Percentiles rank a stretch among this genome's conserved stretches.
These are phyloP conservation scores for Rhizomucor pusillus DNA, from an alignment of 371 early-diverging fungal species.

Conservation along the genomic window DNA sequence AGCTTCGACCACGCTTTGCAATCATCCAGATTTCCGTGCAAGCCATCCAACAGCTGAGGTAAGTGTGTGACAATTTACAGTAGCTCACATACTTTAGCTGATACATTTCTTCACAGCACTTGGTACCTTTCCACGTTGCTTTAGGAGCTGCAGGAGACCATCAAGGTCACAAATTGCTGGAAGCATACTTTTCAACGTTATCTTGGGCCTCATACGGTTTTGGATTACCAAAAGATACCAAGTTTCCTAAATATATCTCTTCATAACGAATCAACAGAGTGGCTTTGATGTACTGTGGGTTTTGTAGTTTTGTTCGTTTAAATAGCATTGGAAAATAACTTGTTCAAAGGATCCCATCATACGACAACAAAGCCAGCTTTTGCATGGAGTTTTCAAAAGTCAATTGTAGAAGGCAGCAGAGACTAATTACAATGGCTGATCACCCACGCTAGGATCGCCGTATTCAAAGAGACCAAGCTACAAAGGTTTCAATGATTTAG, in stretches of 20 bases:
- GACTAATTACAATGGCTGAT: conserved; percentile 5
- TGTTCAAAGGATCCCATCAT: too few species aligned
- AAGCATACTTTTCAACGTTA: conserved; percentile 16
- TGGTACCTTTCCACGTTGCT: conserved; percentile 31
- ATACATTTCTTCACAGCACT: conserved; percentile 9
- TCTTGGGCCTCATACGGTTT: conserved; percentile 23
- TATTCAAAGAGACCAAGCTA: conserved; percentile 84
- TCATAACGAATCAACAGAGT: too few species aligned
- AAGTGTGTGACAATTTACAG: too few species aligned
- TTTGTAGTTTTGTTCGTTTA: too few species aligned
- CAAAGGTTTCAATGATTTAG: not conserved
- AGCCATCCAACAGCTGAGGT: conserved; percentile 33
- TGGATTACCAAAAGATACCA: conserved; percentile 13
- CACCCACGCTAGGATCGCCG: conserved; percentile 61
- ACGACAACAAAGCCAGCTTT: too few species aligned
- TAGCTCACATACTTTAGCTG: too few species aligned
- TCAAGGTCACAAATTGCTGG: conserved; percentile 17
- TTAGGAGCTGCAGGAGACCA: conserved; percentile 27
- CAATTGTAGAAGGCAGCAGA: too few species aligned
- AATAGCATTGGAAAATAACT: too few species aligned
- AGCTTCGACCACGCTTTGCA: conserved; percentile 11
- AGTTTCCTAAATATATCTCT: conserved; percentile 6
- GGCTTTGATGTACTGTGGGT: too few species aligned
- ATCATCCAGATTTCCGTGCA: conserved; percentile 18
- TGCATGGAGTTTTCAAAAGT: too few species aligned